phyloP scores from a whole-genome alignment of 495 filamentous ascomycete species.

The Penicillium canariense region DNA sequence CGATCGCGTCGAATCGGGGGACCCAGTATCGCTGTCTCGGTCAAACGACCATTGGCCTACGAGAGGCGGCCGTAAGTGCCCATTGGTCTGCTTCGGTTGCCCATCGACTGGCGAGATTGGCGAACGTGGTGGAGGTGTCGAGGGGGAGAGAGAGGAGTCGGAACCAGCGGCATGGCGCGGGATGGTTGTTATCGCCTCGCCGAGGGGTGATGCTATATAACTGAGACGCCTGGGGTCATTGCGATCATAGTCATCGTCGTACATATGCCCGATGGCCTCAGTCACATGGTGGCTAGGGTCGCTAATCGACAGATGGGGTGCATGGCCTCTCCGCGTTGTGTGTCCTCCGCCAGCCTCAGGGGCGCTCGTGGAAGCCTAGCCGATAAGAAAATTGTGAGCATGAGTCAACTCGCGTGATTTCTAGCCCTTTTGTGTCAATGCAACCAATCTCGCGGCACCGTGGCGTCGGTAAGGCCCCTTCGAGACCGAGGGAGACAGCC shows the following conservation, averaged over 20 bases:
- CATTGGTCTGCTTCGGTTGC: constrained; percentile 35
- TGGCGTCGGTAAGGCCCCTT: not conserved
- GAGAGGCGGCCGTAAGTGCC: constrained; percentile 39
- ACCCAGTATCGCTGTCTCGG: constrained; percentile 49
- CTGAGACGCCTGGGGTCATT: constrained; percentile 61
- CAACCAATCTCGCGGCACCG: not conserved
- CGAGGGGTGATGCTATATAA: constrained; percentile 57
- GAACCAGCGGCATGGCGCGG: constrained; percentile 40
- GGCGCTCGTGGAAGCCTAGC: constrained; percentile 52
- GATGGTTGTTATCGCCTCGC: constrained; percentile 46
- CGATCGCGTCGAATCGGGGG: constrained; percentile 57
- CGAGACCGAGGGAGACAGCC: not conserved
- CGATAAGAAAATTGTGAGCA: constrained; percentile 10
- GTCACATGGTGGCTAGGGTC: constrained; percentile 94
- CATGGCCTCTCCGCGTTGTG: constrained; percentile 59
- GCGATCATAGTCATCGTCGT: constrained; percentile 76
- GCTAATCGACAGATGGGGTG: constrained; percentile 67
- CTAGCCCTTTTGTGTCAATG: not conserved
- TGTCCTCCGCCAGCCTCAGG: constrained; percentile 54
- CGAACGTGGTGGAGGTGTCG: constrained; percentile 20
- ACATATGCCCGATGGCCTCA: constrained; percentile 95
- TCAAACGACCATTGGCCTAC: constrained; percentile 48
- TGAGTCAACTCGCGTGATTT: not conserved
- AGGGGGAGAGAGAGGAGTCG: constrained; percentile 45
- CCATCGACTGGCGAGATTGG: constrained; percentile 29